Evolutionary conservation across 306 rosid species (phyloP), one percentile per base, ranked within the genome.

Genomic region (Dryas drummondii): DNA sequence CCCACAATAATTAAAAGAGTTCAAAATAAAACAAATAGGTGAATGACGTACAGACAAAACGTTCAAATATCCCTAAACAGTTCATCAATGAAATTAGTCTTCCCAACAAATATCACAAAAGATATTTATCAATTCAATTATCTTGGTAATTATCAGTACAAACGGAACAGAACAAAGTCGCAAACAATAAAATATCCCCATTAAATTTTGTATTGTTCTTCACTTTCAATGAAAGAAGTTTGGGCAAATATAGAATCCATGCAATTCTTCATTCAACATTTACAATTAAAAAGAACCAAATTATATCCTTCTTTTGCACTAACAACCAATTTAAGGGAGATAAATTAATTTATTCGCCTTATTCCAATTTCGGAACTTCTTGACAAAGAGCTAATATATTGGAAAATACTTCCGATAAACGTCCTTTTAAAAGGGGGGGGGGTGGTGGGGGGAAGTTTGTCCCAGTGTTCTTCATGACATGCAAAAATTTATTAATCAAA

Each of bases 321-420:
- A 8, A 14, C 5, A 42, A 63, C 11, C 68, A 63, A 41, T 7
- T 40, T 19, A 26, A 3, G 16, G 55, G 41, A 49, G 58, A 27
- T 12, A 6, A 68, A 7, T 17, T 32, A 32, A 32, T 32, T 32
- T 32, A 32, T 32, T 32, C 37, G 0, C 14, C 15, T 65, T 48
- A 76, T 50, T 76, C 50, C 14, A 10, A 16, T 70, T 82, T 66
- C 19, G 55, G 50, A 46, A 49, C 37, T 32, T 32, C 37, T 32
- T 32, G 37, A 32, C 59, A 54, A 55, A 49, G n/a, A 42, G 9
- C 49, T 46, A 32, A 32, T 32, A 32, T 32, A 32, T 32, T 32
- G 37, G 37, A 32, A 32, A 32, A 1, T 32, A 32, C 37, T 32
- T 32, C 37, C 0, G 37, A 32, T 32, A 32, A 32, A 32, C 37